A percentile compares a stretch with the other conserved stretches of the same genome.
Conservation (phyloP, 192 early-diverging fungal genomes). For the Coemansia sp. region DNA sequence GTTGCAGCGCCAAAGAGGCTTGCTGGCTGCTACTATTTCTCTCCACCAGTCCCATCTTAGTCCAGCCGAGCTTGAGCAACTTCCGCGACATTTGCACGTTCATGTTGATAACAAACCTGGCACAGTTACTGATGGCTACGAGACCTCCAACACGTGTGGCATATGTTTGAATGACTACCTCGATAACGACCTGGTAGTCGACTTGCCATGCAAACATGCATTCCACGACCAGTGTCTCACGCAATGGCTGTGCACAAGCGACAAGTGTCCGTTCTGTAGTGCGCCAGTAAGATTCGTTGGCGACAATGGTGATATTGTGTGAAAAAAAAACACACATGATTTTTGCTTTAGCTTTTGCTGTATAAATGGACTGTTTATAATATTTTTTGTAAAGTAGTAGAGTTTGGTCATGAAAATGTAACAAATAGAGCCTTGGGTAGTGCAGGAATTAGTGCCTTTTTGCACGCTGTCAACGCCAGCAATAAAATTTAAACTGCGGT, state of each 20-base stretch:
- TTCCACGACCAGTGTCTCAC: constrained; percentile 86
- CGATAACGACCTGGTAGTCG: constrained; percentile 62
- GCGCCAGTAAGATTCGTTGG: constrained; percentile 5
- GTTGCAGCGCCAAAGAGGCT: neutral
- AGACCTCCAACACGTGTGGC: constrained; percentile 55
- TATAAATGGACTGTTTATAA: neutral
- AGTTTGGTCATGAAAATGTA: neutral
- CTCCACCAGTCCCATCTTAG: neutral
- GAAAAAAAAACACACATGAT: neutral
- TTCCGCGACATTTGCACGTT: neutral
- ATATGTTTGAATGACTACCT: constrained; percentile 85
- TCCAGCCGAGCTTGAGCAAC: neutral
- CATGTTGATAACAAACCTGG: neutral
- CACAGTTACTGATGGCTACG: neutral
- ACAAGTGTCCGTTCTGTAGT: constrained; percentile 82
- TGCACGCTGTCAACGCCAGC: neutral
- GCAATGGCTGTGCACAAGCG: constrained; percentile 84
- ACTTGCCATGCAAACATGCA: constrained; percentile 78
- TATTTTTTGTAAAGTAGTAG: neutral
- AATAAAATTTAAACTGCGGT: neutral
- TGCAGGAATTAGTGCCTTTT: neutral
- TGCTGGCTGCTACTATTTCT: neutral
- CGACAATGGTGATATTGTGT: neutral
- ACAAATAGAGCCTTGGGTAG: neutral
- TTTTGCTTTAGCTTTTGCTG: neutral